Evolutionary conservation across 257 asterid species (phyloP).

Genomic region (Hygrophila difformis): DNA sequence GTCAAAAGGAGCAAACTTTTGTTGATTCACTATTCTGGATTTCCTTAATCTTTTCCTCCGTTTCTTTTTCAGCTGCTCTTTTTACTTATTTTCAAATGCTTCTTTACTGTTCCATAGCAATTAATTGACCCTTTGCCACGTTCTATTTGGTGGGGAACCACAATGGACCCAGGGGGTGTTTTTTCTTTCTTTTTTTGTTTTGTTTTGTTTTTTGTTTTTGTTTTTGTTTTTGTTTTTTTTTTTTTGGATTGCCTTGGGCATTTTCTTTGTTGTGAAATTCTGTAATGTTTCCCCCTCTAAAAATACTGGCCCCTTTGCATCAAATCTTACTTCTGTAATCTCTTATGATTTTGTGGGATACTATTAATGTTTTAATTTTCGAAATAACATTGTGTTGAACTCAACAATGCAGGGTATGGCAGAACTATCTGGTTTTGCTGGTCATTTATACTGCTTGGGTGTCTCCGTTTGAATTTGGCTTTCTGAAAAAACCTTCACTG

Average conservation of each 20-base stretch:
- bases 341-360: no score
- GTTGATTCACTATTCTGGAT: conserved; percentile 10
- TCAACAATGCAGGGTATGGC: conserved; percentile 56
- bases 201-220: no score
- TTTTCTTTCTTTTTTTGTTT: no score
- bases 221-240: no score
- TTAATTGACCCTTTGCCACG: neutral
- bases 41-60: neutral
- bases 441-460: conserved; percentile 91
- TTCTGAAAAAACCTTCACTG: conserved; percentile 38
- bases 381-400: conserved; percentile 17
- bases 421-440: conserved; percentile 53
- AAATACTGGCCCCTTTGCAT: neutral
- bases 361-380: conserved; percentile 7
- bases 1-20: conserved; percentile 8
- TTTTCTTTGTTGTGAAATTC: no score
- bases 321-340: neutral
- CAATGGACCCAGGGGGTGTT: conserved; percentile 3
- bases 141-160: conserved; percentile 5
- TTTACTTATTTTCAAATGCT: conserved; percentile 1
- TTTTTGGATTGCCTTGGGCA: no score
- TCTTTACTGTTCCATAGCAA: neutral
- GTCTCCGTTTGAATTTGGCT: conserved; percentile 88
- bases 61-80: neutral
- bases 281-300: no score